Percentiles rank a stretch among this genome's conserved stretches.
Evolutionary conservation across 345 rosid species (phyloP).

Genomic region (Streptanthus diversifolius): DNA sequence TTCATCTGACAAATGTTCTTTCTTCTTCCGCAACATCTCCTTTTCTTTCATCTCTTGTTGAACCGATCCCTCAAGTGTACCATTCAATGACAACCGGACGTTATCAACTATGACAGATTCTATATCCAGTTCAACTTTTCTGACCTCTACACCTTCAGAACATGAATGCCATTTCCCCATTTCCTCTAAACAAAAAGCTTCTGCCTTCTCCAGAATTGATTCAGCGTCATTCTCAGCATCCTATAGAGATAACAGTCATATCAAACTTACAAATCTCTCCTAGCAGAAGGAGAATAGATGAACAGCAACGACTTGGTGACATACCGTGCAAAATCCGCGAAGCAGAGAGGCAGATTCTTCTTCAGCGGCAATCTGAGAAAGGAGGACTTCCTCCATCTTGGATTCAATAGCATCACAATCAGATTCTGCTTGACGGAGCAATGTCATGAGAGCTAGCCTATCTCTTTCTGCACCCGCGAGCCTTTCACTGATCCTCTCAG

Average conservation of each 20-base stretch:
- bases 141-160: conserved; percentile 55
- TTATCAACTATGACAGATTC: conserved; percentile 56
- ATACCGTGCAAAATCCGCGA: conserved; percentile 50
- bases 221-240: conserved; percentile 59
- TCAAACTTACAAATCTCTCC: background rate
- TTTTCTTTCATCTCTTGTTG: conserved; percentile 56
- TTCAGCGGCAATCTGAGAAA: conserved; percentile 62
- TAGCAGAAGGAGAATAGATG: background rate
- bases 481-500: conserved; percentile 69
- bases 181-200: conserved; percentile 42
- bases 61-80: conserved; percentile 50
- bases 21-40: conserved; percentile 46
- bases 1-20: conserved; percentile 48
- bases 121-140: conserved; percentile 63
- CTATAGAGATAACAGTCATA: conserved; percentile 29
- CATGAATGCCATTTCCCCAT: conserved; percentile 60
- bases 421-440: conserved; percentile 61
- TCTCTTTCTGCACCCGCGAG: conserved; percentile 56
- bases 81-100: conserved; percentile 41
- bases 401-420: conserved; percentile 59
- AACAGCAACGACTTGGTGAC: conserved; percentile 8
- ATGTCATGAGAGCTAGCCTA: conserved; percentile 42
- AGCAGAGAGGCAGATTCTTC: conserved; percentile 69
- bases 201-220: conserved; percentile 45
- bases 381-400: conserved; percentile 54